Percentiles rank a stretch among this genome's conserved stretches.
Conservation (phyloP, 306 rosid genomes). For the Geum urbanum region DNA sequence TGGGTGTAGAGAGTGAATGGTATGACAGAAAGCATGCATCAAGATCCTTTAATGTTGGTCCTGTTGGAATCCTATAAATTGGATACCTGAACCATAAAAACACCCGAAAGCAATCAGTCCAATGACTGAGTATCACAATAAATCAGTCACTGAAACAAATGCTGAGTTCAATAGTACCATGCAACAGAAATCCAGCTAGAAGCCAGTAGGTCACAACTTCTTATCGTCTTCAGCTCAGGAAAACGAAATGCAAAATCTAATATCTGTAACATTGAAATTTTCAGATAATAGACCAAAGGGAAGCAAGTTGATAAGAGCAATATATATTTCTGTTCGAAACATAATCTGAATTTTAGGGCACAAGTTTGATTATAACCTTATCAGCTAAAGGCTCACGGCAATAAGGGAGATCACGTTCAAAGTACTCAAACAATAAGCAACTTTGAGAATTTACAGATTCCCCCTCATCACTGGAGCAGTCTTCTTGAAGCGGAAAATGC, state of each 20-base stretch:
- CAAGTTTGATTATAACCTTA: slow-evolving; percentile 46
- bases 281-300: slow-evolving; percentile 20
- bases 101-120: slow-evolving; percentile 22
- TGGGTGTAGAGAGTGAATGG: slow-evolving; percentile 56
- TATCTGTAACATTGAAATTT: slow-evolving; percentile 42
- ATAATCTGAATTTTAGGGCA: not conserved
- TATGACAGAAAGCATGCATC: slow-evolving; percentile 90
- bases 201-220: slow-evolving; percentile 73
- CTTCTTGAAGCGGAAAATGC: slow-evolving; percentile 48
- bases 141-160: slow-evolving; percentile 7
- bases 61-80: slow-evolving; percentile 90
- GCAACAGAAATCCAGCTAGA: slow-evolving; percentile 95
- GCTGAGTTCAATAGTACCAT: slow-evolving; percentile 51
- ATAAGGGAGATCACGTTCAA: slow-evolving; percentile 70
- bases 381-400: slow-evolving; percentile 90
- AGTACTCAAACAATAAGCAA: slow-evolving; percentile 66
- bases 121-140: not conserved
- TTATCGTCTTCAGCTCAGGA: slow-evolving; percentile 62
- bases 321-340: not conserved
- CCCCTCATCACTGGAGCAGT: slow-evolving; percentile 80
- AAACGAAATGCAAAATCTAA: slow-evolving; percentile 57
- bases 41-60: slow-evolving; percentile 84
- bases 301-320: not conserved
- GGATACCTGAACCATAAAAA: slow-evolving; percentile 66
- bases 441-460: slow-evolving; percentile 60